phyloP scores from a whole-genome alignment of 306 rosid species.

The Cajanus cajan region DNA sequence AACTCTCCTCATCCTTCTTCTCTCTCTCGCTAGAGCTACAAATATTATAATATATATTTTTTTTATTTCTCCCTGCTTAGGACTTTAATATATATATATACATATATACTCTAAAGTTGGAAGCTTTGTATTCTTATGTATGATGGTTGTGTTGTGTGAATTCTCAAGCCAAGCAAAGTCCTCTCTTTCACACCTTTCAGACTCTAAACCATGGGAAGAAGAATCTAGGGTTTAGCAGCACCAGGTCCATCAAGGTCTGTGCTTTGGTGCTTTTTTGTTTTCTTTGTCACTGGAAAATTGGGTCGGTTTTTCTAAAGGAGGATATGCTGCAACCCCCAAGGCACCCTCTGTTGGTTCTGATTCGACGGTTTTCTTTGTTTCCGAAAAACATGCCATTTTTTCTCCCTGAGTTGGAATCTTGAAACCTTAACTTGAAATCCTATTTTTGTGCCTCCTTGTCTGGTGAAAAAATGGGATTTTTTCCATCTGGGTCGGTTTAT shows the following conservation, averaged over 20 bases:
- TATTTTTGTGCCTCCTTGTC: conserved; percentile 35
- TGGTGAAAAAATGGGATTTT: conserved; percentile 49
- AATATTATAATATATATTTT: conserved; percentile 11
- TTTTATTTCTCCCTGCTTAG: conserved; percentile 1
- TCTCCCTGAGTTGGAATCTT: conserved; percentile 25
- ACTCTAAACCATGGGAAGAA: conserved; percentile 57
- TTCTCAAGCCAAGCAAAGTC: conserved; percentile 70
- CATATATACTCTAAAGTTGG: conserved; percentile 46
- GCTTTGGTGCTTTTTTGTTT: conserved; percentile 40
- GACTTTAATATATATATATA: conserved; percentile 15
- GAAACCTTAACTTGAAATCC: conserved; percentile 30
- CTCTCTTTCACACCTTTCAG: conserved; percentile 71
- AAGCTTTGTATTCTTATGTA: conserved; percentile 56
- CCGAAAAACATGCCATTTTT: neutral
- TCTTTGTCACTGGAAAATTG: conserved; percentile 23
- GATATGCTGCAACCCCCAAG: conserved; percentile 30
- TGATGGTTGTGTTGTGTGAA: conserved; percentile 58
- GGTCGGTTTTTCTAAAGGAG: conserved; percentile 26
- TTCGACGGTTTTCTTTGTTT: conserved; percentile 33
- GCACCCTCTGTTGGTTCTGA: conserved; percentile 37
- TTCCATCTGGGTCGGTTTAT: conserved; percentile 36
- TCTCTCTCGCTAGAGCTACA: conserved; percentile 28
- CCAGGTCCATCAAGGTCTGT: conserved; percentile 63
- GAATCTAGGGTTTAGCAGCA: conserved; percentile 89
- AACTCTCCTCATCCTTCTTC: conserved; percentile 17